Evolutionary conservation across 2,329 filamentous ascomycete species (phyloP), one percentile per base, ranked within the genome.

Genomic region (Macrophomina tecta): DNA sequence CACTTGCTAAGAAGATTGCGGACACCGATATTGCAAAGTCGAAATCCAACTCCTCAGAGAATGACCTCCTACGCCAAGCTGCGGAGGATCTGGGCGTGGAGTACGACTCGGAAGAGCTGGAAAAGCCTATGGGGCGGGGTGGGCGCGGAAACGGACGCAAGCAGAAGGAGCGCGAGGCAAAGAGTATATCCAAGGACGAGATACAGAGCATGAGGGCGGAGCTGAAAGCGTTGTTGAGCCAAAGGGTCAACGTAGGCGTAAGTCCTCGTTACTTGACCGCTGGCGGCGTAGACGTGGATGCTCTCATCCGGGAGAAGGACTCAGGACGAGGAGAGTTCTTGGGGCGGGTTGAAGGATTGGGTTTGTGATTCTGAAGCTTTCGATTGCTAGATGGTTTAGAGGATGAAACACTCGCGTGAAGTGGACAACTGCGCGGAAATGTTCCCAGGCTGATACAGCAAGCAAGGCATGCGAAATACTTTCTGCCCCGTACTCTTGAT

Each of bases 51-150:
- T 90, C 91, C 73, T 46, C 46, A 2, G 92, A 97, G 72, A 92
- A 97, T 71, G 88, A 92, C 66, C 95, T 94, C 89, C 83, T 98
- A 72, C 88, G 88, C 51, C 87, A 87, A 56, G 94, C 93, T 0
- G 95, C 95, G 0, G 93, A 97, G 67, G 94, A 98, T 70, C 84
- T 99, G 0, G 95, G 95, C 0, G 92, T 98, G 0, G 94, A 97
- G 63, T 97, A 97, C 75, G 93, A 98, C 75, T 91, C 89, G 68
- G 93, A 97, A 42, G 93, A 96, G 53, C 90, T 97, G 69, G 82
- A 91, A 70, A 79, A 85, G 46, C 84, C 83, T 1, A 81, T 80
- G 7, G 87, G 89, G 6, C 84, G 91, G 0, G 72, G 76, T 23
- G 82, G 83, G 0, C 85, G 92, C 42, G 93, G 93, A 7, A 88